Percentiles rank a stretch among this genome's conserved stretches.
Conservation (phyloP, 2,329 filamentous ascomycete species). For the Trichoderma citrinoviride region DNA sequence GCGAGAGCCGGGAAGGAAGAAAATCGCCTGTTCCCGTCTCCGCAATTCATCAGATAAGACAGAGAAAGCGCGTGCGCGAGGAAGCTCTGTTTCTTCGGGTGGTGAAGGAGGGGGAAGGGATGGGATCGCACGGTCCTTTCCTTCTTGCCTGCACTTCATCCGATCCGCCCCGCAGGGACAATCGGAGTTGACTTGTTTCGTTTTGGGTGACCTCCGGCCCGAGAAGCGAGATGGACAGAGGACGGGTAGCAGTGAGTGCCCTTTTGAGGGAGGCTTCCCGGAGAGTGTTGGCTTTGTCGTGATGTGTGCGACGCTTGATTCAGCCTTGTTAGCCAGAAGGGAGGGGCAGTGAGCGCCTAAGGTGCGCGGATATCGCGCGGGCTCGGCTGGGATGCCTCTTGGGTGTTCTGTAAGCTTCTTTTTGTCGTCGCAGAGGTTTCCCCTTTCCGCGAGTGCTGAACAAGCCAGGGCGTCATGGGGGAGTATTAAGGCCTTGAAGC, state of each 20-base stretch:
- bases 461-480: too few species aligned
- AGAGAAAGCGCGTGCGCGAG: background rate
- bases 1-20: too few species aligned
- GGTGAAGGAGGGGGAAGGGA: background rate
- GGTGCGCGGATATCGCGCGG: background rate
- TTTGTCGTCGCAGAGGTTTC: constrained; percentile 13
- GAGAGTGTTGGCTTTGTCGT: background rate
- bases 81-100: background rate
- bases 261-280: background rate
- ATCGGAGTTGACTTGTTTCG: background rate
- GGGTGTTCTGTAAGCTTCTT: background rate
- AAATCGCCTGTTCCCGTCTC: too few species aligned
- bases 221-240: background rate
- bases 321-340: background rate
- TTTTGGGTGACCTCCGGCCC: background rate
- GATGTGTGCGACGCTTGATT: background rate
- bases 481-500: too few species aligned
- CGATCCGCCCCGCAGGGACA: constrained; percentile 1
- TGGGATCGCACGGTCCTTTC: constrained; percentile 10
- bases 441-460: background rate
- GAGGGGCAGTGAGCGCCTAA: background rate
- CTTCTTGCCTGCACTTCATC: background rate
- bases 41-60: too few species aligned
- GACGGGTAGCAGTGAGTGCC: background rate
- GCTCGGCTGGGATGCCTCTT: background rate